Percentiles rank a stretch among this genome's conserved stretches.
Evolutionary conservation across 192 early-diverging fungal species (phyloP).

Genomic region (Dissophora globulifera): DNA sequence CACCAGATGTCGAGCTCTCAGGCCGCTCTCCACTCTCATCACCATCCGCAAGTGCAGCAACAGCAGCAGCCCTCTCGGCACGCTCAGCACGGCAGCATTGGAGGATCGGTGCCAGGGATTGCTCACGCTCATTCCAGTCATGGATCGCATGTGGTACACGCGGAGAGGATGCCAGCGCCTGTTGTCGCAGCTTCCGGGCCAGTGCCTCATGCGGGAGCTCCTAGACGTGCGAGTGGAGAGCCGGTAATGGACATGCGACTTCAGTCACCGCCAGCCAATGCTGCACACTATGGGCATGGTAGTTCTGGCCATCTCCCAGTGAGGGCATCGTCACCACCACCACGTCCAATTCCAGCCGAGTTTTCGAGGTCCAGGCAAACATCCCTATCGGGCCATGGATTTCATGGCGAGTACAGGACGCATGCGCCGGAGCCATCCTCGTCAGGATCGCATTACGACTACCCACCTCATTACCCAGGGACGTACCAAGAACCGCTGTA

Average conservation of each 20-base stretch:
- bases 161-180: not conserved
- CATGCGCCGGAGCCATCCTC: constrained; percentile 15
- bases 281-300: constrained; percentile 15
- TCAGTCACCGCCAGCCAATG: constrained; percentile 29
- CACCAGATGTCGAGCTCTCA: constrained; percentile 1
- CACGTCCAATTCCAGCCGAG: constrained; percentile 10
- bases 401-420: constrained; percentile 33
- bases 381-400: constrained; percentile 14
- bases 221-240: constrained; percentile 31
- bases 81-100: constrained; percentile 4
- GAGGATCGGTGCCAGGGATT: not conserved
- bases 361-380: constrained; percentile 33
- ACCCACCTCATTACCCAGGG: constrained; percentile 17
- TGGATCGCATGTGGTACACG: not conserved
- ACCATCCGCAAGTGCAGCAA: constrained; percentile 7
- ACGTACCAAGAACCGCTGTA: constrained; percentile 16
- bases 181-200: not conserved
- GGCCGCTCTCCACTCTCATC: constrained; percentile 13
- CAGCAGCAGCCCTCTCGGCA: constrained; percentile 9
- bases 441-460: constrained; percentile 18
- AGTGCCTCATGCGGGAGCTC: not conserved
- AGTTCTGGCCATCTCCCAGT: not conserved
- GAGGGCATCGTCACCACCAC: constrained; percentile 24
- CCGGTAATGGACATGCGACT: constrained; percentile 21
- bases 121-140: constrained; percentile 1